Percentiles rank a stretch among this genome's conserved stretches.
These are phyloP conservation scores for Manihot esculenta DNA, from an alignment of 441 rosid species.

Conservation along the genomic window DNA sequence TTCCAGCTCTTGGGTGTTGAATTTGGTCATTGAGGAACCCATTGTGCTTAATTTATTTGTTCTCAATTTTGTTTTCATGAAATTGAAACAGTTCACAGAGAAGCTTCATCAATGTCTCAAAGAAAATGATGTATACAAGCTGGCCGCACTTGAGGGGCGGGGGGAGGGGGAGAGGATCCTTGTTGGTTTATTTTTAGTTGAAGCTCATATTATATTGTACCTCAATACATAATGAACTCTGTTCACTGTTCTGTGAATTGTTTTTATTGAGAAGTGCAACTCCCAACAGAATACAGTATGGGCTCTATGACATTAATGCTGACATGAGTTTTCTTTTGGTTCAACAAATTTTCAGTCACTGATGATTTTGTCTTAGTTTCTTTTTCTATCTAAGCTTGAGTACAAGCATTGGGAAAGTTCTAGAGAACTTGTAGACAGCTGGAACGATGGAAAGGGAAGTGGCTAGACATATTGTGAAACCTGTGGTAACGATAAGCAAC, in stretches of 20 bases:
- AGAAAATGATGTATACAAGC: background rate
- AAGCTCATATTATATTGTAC: background rate
- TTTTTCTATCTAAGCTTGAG: background rate
- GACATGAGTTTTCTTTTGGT: background rate
- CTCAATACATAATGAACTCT: background rate
- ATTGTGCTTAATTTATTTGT: slow-evolving; percentile 8
- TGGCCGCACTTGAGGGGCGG: no score
- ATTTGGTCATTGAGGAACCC: slow-evolving; percentile 44
- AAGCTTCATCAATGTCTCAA: background rate
- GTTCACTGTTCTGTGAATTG: background rate
- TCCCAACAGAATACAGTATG: background rate
- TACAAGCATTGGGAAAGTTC: background rate
- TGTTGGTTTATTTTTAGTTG: background rate
- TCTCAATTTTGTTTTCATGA: background rate
- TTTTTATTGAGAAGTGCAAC: background rate
- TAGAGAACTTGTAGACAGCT: background rate
- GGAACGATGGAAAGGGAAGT: background rate
- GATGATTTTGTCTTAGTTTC: background rate
- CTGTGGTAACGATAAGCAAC: background rate
- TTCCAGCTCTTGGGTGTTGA: slow-evolving; percentile 58
- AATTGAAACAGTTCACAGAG: background rate
- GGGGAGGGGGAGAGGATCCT: background rate
- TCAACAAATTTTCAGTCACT: background rate
- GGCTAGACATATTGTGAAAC: background rate
- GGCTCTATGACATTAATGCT: background rate